Evolutionary conservation across 257 asterid genomes (phyloP), one percentile per base, ranked within the genome.

Genomic region (Solanum chmielewskii): DNA sequence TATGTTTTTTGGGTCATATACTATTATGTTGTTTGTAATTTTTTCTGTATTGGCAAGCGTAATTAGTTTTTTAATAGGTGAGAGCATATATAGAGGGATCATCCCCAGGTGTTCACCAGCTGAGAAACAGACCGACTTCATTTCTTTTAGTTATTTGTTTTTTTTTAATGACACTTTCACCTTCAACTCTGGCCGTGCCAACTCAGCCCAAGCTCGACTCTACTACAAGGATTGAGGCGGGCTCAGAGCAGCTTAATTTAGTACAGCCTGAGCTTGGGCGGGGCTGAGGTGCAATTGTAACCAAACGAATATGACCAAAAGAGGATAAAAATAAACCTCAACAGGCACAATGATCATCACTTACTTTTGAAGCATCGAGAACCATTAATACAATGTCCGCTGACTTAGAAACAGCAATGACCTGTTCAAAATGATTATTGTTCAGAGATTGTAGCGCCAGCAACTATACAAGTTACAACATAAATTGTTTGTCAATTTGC

Each of bases 391-490:
- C 99, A 83, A 97, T 95, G 93, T 97, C 99, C 11, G 99, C 95
- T 70, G 98, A 97, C 91, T 97, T 97, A 86, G 99, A 92, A 68
- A 97, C 99, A 49, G 99, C 99, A 87, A 97, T 97, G 80, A 97
- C 99, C 99, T 96, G 91, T 88, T 86, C 59, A 90, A 89, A 66
- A 80, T 62, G 60, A 91, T 45, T 31, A 86, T 35, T 73, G 70
- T 42, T 71, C 73, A 84, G 84, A 88, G 88, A 81, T 83, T 87
- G 44, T 70, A 81, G 85, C 11, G 1, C 68, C 85, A 80, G 25
- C 20, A 80, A 49, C 27, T 52, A 81, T 31, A 49, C 85, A 64
- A 64, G 18, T 14, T 64, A 64, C 31, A 49, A 81, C 66, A 78
- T 78, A 81, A 18, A 49, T 18, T 81, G 25, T 10, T 27, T 49